phyloP scores from a whole-genome alignment of 441 rosid species.

The Mallotus repandus region DNA sequence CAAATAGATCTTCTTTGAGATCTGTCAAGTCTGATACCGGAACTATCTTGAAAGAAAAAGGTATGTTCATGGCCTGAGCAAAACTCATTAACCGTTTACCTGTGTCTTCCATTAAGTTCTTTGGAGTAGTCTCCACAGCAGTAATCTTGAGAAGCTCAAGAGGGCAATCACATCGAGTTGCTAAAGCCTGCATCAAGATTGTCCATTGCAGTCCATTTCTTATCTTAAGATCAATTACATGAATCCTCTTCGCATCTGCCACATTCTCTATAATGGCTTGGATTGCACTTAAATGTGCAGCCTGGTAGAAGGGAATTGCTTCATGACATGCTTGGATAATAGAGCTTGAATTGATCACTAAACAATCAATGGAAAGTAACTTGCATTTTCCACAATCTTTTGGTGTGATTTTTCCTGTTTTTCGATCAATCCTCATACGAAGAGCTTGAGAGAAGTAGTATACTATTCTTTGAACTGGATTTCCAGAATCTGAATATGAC shows the following conservation, averaged over 20 bases:
- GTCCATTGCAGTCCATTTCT: slow-evolving; percentile 30
- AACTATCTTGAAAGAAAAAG: slow-evolving; percentile 21
- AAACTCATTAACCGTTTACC: slow-evolving; percentile 24
- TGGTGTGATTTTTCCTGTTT: slow-evolving; percentile 9
- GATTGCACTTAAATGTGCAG: slow-evolving; percentile 11
- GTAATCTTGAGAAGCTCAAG: slow-evolving; percentile 33
- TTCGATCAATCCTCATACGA: slow-evolving; percentile 24
- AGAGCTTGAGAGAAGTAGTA: slow-evolving; percentile 32
- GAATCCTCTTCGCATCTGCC: slow-evolving; percentile 10
- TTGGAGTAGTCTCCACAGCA: slow-evolving; percentile 17
- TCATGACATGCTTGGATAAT: background rate
- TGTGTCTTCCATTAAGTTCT: slow-evolving; percentile 13
- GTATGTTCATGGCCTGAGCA: slow-evolving; percentile 24
- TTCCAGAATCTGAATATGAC: slow-evolving; percentile 22
- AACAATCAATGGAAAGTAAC: background rate
- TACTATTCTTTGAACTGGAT: slow-evolving; percentile 29
- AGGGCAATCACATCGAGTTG: slow-evolving; percentile 1
- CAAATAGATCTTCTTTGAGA: slow-evolving; percentile 15
- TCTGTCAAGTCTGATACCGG: slow-evolving; percentile 17
- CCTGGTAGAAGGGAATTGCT: slow-evolving; percentile 7
- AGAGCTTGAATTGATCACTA: background rate
- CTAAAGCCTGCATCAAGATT: slow-evolving; percentile 37
- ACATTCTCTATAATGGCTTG: slow-evolving; percentile 31
- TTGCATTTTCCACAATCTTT: background rate
- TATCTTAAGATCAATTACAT: slow-evolving; percentile 27